Conservation (phyloP, 352 stramenopile species). For the Plasmopara viticola region DNA sequence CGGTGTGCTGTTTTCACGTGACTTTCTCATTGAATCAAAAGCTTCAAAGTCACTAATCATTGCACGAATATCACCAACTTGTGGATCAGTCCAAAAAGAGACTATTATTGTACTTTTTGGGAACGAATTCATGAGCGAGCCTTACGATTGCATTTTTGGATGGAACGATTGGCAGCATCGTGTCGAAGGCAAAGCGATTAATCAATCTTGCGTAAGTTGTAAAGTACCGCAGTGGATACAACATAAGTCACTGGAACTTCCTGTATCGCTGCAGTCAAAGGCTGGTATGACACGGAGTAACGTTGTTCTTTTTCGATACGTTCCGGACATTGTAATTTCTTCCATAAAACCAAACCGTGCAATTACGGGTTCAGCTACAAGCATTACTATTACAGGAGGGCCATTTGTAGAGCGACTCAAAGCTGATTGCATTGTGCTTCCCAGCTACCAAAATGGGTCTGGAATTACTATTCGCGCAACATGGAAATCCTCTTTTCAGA, state of each 20-base stretch:
- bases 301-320: conserved; percentile 32
- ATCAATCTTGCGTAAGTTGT: conserved; percentile 26
- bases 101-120: conserved; percentile 22
- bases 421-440: conserved; percentile 16
- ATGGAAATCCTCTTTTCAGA: conserved; percentile 31
- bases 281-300: conserved; percentile 26
- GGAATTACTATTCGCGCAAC: conserved; percentile 3
- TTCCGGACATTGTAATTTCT: conserved; percentile 14
- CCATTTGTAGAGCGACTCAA: conserved; percentile 20
- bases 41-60: conserved; percentile 7
- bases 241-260: conserved; percentile 19
- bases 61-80: conserved; percentile 17
- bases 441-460: neutral
- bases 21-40: conserved; percentile 4
- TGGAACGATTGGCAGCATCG: conserved; percentile 21
- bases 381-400: conserved; percentile 19
- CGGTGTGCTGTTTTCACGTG: conserved; percentile 22
- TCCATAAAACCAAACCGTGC: conserved; percentile 18
- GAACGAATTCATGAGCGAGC: conserved; percentile 6
- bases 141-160: conserved; percentile 32
- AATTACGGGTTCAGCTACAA: conserved; percentile 8
- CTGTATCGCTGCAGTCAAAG: conserved; percentile 23
- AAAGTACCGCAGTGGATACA: conserved; percentile 17
- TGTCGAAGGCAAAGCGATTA: conserved; percentile 12
- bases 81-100: conserved; percentile 15